Conservation (phyloP, 129 eudicot genomes). For the Scalesia atractyloides region DNA sequence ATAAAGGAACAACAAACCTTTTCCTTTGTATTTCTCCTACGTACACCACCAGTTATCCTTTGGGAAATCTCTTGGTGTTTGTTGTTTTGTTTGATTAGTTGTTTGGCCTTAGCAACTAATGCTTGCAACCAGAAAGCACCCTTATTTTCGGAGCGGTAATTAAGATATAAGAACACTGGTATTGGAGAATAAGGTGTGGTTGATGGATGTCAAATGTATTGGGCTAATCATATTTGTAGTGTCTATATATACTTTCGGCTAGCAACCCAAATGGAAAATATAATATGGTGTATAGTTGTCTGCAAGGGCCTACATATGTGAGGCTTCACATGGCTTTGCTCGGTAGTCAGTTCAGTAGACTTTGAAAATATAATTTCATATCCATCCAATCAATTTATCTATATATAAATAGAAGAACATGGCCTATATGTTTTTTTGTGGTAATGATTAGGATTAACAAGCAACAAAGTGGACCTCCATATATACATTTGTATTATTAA, state of each 20-base stretch:
- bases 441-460: conserved; percentile 10
- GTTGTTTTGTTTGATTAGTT: conserved; percentile 17
- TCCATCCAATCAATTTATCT: conserved; percentile 11
- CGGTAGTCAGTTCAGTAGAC: conserved; percentile 11
- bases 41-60: conserved; percentile 51
- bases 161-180: not conserved
- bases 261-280: conserved; percentile 13
- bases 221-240: conserved; percentile 18
- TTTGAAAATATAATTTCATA: conserved; percentile 7
- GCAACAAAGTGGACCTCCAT: not conserved
- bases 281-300: not conserved
- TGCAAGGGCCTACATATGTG: conserved; percentile 34
- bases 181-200: not conserved
- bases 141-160: conserved; percentile 10
- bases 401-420: not conserved
- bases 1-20: conserved; percentile 42
- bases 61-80: conserved; percentile 34
- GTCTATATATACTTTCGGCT: conserved; percentile 17
- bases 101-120: conserved; percentile 33
- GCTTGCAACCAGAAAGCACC: conserved; percentile 27
- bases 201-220: conserved; percentile 2
- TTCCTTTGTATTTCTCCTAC: conserved; percentile 47
- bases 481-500: not conserved
- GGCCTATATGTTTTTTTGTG: conserved; percentile 32
- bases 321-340: conserved; percentile 35